Base-by-base conservation (phyloP, 495 filamentous ascomycete genomes). In the Tuber brumale region DNA sequence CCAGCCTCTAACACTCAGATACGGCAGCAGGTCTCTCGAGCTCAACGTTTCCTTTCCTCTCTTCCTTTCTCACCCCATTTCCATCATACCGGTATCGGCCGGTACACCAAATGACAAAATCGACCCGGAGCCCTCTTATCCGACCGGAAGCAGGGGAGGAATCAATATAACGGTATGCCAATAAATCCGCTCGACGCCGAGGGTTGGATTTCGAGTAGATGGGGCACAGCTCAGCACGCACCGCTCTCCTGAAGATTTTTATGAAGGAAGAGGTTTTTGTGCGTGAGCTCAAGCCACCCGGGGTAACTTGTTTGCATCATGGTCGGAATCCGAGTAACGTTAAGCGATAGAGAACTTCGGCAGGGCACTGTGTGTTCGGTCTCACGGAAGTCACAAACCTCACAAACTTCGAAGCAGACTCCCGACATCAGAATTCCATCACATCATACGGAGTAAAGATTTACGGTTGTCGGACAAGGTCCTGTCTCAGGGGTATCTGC, bases 291-390 rank as follows among this genome's bases (percentile, higher is more conserved):
- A 14, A 76, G 70, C 45, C 75, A 44, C 43, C 69, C 72, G 72
- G 46, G 79, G 76, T 70, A 79, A 79, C 51, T 14, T 61, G 51
- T 61, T 75, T 70, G 72, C 72, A 72, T 18, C 70, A 61, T 41
- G 48, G 75, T 16, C 37, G 42, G 72, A 72, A 69, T 69, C 76
- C 77, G 69, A 75, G 77, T 78, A 72, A 51, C 31, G 51, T 31
- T 61, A 61, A 61, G n/a, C 51, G n/a, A 61, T 61, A n/a, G 12
- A 27, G 51, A 61, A 6, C 3, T 14, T 31, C 51, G 51, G 51
- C 51, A 61, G 27, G 51, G 51, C 12, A 14, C 18, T 23, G n/a
- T 27, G n/a, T 51, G 9, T 57, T 57, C 51, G n/a, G 51, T 57
- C 51, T 27, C 51, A 31, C 51, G 12, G n/a, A 31, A 31, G 51